Conservation (phyloP, 2,329 filamentous ascomycete genomes). For the Aspergillus eucalypticola region DNA sequence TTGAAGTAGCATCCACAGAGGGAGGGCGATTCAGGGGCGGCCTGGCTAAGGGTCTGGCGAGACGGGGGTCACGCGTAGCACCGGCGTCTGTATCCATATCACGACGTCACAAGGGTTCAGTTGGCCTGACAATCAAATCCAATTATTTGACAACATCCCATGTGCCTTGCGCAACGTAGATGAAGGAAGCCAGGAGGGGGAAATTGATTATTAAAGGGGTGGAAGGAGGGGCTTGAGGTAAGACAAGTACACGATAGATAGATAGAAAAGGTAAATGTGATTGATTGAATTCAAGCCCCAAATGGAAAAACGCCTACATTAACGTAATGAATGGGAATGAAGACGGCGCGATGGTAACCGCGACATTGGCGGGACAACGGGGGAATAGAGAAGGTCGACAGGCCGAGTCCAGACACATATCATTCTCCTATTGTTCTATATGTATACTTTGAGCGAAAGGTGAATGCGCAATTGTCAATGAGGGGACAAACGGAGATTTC, state of each 20-base stretch:
- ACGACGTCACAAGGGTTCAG: conserved; percentile 1
- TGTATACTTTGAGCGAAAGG: not conserved
- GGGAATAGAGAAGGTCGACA: not conserved
- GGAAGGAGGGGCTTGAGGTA: not conserved
- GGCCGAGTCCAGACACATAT: not conserved
- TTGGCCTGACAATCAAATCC: not conserved
- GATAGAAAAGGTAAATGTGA: not conserved
- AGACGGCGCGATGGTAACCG: not conserved
- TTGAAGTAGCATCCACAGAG: not conserved
- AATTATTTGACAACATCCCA: conserved; percentile 3
- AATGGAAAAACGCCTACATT: not conserved
- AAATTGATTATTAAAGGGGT: not conserved
- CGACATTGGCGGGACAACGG: not conserved
- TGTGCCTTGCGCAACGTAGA: not conserved
- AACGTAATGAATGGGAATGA: not conserved
- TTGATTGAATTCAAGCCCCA: not conserved
- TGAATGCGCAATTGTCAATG: not conserved
- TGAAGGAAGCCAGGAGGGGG: not conserved
- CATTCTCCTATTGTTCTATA: not conserved
- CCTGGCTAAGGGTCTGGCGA: conserved; percentile 12
- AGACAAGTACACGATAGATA: not conserved
- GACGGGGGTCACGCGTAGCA: conserved; percentile 25
- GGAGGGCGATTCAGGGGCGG: not conserved
- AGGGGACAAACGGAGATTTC: not conserved
- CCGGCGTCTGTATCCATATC: conserved; percentile 17